Conservation (phyloP, 768 basidiomycete genomes). For the Lactarius sp. region DNA sequence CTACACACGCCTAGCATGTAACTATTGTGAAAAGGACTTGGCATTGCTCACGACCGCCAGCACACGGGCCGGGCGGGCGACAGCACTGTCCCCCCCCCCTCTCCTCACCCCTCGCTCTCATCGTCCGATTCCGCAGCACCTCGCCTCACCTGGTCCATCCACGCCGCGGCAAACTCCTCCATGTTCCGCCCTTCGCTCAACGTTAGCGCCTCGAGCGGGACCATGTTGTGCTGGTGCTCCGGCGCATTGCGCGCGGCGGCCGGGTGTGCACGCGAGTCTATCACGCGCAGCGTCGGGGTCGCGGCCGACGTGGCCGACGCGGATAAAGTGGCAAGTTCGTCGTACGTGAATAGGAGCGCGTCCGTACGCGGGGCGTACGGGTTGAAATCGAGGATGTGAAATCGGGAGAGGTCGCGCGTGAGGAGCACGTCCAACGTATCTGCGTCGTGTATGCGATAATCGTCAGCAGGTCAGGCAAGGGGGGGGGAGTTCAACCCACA, state of each 20-base stretch:
- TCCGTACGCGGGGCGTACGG: constrained; percentile 87
- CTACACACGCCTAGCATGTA: background rate
- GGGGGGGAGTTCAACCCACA: constrained; percentile 46
- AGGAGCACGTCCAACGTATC: constrained; percentile 86
- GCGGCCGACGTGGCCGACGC: constrained; percentile 22
- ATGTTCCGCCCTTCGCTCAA: constrained; percentile 70
- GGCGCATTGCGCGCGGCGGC: constrained; percentile 64
- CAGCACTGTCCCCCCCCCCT: too few species aligned
- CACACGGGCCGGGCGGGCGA: too few species aligned
- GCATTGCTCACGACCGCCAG: background rate
- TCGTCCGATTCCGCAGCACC: constrained; percentile 22
- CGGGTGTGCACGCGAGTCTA: constrained; percentile 73
- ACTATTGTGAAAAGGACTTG: background rate
- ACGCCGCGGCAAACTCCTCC: constrained; percentile 64
- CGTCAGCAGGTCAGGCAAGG: too few species aligned
- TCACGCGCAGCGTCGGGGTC: constrained; percentile 49
- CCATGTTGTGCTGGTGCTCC: constrained; percentile 79
- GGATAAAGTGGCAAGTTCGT: constrained; percentile 52
- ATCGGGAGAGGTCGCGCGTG: constrained; percentile 70
- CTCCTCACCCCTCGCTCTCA: background rate
- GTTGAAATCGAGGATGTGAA: constrained; percentile 88
- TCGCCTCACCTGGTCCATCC: constrained; percentile 50
- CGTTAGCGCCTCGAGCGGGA: constrained; percentile 83
- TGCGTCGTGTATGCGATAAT: constrained; percentile 29
- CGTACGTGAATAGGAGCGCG: constrained; percentile 77